These are phyloP conservation scores for Caryopteris hybrid DNA, from an alignment of 305 asterid species.

Conservation along the genomic window DNA sequence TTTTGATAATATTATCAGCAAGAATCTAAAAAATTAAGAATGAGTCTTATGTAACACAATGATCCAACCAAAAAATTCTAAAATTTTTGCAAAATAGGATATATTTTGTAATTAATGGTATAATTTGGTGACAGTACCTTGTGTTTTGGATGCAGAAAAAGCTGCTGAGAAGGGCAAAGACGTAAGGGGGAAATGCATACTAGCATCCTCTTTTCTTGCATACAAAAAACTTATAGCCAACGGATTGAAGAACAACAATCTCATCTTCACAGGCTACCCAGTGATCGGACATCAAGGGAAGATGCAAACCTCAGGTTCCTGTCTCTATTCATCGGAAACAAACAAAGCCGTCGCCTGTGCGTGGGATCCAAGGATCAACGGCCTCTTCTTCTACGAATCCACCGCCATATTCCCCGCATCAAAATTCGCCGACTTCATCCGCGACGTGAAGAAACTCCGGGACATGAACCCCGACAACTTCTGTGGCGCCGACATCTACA, in stretches of 20 bases:
- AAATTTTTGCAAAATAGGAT: too few species aligned
- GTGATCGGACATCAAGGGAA: slow-evolving; percentile 62
- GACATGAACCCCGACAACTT: slow-evolving; percentile 44
- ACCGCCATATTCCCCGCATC: slow-evolving; percentile 48
- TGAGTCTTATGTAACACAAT: too few species aligned
- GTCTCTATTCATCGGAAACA: slow-evolving; percentile 53
- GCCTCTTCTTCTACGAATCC: slow-evolving; percentile 64
- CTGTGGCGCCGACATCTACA: slow-evolving; percentile 76
- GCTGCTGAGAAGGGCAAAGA: slow-evolving; percentile 38
- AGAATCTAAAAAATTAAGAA: too few species aligned
- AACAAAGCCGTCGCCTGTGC: slow-evolving; percentile 39
- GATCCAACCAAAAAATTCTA: too few species aligned
- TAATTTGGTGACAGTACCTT: not conserved
- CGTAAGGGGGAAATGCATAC: slow-evolving; percentile 42
- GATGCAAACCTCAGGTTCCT: slow-evolving; percentile 84
- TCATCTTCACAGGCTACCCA: slow-evolving; percentile 68
- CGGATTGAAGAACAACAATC: slow-evolving; percentile 63
- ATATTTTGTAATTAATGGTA: too few species aligned
- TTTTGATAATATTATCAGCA: too few species aligned
- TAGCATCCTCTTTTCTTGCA: slow-evolving; percentile 39
- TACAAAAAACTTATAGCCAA: slow-evolving; percentile 56
- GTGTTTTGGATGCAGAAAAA: slow-evolving; percentile 39
- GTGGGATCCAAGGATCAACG: slow-evolving; percentile 77
- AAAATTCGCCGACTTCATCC: slow-evolving; percentile 41
- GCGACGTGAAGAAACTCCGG: slow-evolving; percentile 50